Conservation (phyloP, 1,284 basidiomycete species). For the Heliocybe sulcata region DNA sequence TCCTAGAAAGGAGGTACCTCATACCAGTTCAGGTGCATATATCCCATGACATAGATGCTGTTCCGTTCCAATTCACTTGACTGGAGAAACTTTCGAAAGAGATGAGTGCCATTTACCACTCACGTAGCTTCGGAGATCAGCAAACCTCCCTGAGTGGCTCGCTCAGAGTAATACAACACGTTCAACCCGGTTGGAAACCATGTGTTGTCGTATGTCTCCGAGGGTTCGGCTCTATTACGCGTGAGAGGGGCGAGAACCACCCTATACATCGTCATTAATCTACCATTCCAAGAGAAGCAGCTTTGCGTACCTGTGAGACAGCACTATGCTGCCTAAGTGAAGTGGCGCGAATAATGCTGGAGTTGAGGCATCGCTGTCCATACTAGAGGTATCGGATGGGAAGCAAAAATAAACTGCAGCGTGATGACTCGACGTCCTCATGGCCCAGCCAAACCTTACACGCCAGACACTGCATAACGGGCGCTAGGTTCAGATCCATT, state of each 20-base stretch:
- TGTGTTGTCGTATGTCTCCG: not conserved
- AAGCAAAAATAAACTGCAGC: too few species aligned
- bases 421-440: too few species aligned
- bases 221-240: not conserved
- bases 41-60: not conserved
- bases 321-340: not conserved
- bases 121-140: slow-evolving; percentile 2
- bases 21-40: too few species aligned
- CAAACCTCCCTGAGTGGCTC: not conserved
- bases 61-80: not conserved
- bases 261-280: not conserved
- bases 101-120: not conserved
- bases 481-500: too few species aligned
- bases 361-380: too few species aligned
- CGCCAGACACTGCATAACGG: too few species aligned
- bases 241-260: slow-evolving; percentile 2
- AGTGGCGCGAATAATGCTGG: too few species aligned
- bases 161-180: not conserved
- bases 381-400: too few species aligned
- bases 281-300: not conserved
- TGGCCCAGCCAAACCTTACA: too few species aligned
- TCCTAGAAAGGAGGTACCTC: too few species aligned
- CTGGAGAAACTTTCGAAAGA: not conserved
- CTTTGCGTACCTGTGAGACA: not conserved
- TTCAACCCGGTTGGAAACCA: not conserved